Evolutionary conservation across 352 stramenopile genomes (phyloP).

Genomic region (Phytopythium cucurbitacearum): DNA sequence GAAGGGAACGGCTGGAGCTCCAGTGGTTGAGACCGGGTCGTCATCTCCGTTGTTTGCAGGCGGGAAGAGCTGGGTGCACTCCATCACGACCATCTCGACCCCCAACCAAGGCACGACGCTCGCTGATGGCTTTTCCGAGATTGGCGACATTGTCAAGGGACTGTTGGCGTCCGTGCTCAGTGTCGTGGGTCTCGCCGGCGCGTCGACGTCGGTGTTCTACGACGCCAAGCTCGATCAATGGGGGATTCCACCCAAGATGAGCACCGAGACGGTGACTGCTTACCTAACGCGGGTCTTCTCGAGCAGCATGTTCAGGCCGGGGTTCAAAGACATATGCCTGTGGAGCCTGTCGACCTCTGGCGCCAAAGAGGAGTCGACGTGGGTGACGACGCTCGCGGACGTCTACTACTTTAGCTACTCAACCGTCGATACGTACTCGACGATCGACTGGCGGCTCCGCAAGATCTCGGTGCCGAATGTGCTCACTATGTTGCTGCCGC

Average conservation of each 20-base stretch:
- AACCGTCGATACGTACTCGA: conserved; percentile 34
- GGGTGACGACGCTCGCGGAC: conserved; percentile 43
- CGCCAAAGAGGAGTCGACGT: conserved; percentile 44
- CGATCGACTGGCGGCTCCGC: conserved; percentile 23
- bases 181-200: conserved; percentile 20
- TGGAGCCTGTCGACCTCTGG: conserved; percentile 43
- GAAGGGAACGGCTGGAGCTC: conserved; percentile 39
- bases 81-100: conserved; percentile 56
- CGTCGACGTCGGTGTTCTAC: conserved; percentile 25
- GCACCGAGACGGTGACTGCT: conserved; percentile 17
- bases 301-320: conserved; percentile 27
- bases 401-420: conserved; percentile 61
- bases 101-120: conserved; percentile 61
- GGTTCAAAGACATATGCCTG: conserved; percentile 38
- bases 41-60: conserved; percentile 45
- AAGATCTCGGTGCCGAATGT: conserved; percentile 39
- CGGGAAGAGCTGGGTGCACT: conserved; percentile 63
- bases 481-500: conserved; percentile 40
- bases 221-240: conserved; percentile 53
- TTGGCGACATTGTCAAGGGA: conserved; percentile 31
- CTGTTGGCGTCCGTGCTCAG: conserved; percentile 21
- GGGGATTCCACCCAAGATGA: conserved; percentile 24
- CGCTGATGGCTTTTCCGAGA: conserved; percentile 33
- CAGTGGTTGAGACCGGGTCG: conserved; percentile 17
- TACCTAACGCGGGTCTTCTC: conserved; percentile 43